Percentiles rank a stretch among this genome's conserved stretches.
These are phyloP conservation scores for Fagopyrum esculentum DNA, from an alignment of 148 eudicot genomes.

Conservation along the genomic window DNA sequence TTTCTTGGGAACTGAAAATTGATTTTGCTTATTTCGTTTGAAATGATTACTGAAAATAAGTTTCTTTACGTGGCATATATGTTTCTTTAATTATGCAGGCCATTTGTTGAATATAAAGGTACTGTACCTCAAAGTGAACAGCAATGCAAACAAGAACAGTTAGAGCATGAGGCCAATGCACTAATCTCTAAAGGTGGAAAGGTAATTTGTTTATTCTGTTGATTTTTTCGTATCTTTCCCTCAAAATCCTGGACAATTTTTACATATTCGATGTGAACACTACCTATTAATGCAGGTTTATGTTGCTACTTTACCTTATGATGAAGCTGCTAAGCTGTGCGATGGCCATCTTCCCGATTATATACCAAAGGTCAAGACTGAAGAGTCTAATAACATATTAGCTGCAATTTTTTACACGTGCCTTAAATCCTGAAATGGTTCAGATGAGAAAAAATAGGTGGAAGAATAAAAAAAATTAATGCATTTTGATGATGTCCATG, in stretches of 20 bases:
- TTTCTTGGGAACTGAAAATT: not conserved
- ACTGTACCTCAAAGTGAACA: conserved; percentile 48
- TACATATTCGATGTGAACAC: not conserved
- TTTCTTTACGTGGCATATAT: not conserved
- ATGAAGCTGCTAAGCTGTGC: conserved; percentile 62
- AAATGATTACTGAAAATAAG: not conserved
- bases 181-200: conserved; percentile 56
- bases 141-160: conserved; percentile 44
- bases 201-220: conserved; percentile 25
- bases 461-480: not conserved
- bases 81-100: conserved; percentile 28
- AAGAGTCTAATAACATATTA: not conserved
- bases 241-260: not conserved
- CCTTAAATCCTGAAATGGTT: conserved; percentile 6
- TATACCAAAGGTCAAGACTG: conserved; percentile 61
- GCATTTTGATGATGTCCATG: not conserved
- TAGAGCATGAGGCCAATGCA: conserved; percentile 55
- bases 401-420: conserved; percentile 9
- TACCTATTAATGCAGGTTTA: conserved; percentile 36
- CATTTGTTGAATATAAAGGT: conserved; percentile 87
- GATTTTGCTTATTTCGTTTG: not conserved
- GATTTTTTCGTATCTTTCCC: not conserved
- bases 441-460: no score
- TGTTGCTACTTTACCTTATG: conserved; percentile 48
- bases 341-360: conserved; percentile 82